Evolutionary conservation across 805 yeast species (phyloP), one percentile per base, ranked within the genome.

Genomic region (Cyberlindnera veronae): DNA sequence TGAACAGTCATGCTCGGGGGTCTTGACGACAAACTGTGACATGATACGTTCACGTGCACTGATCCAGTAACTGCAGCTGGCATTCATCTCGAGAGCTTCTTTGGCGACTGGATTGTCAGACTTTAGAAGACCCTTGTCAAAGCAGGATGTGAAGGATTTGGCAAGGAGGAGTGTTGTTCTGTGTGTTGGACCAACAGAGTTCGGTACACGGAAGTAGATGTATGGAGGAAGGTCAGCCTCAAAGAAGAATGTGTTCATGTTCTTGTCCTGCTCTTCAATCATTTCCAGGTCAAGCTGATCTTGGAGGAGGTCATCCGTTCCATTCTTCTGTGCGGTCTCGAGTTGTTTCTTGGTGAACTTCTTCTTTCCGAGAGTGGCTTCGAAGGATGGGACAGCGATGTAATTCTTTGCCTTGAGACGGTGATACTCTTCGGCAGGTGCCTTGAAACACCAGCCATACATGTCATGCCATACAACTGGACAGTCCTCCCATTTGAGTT

Each of bases 11-110:
- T 63, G 57, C 1, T 61, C n/a, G n/a, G n/a, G n/a, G n/a, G n/a
- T 59, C 24, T 67, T 61, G 2, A 93, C 90, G 7, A 91, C 91
- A 72, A 90, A 85, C 55, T 93, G 99, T 15, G 76, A 76, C 64
- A 66, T 72, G 23, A 93, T 88, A 42, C 99, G 72, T 49, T 82
- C 89, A 45, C 99, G 71, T 11, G 91, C 79, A 12, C 96, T 84
- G 54, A 84, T 77, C 99, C 99, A 93, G 61, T 93, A 93, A 8
- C 96, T 79, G 27, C 93, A 87, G 11, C 81, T 68, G 0, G 88
- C 79, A 45, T 87, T 87, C 54, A 86, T 71, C n/a, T 76, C 68
- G 32, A 93, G 66, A 2, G 95, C 95, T 41, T 84, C 83, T 41
- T 73, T 72, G 0, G 98, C 97, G 41, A 77, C 66, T 12, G 75